These are phyloP conservation scores for Fusarium subglutinans DNA, from an alignment of 2,329 filamentous ascomycete genomes.

Conservation along the genomic window DNA sequence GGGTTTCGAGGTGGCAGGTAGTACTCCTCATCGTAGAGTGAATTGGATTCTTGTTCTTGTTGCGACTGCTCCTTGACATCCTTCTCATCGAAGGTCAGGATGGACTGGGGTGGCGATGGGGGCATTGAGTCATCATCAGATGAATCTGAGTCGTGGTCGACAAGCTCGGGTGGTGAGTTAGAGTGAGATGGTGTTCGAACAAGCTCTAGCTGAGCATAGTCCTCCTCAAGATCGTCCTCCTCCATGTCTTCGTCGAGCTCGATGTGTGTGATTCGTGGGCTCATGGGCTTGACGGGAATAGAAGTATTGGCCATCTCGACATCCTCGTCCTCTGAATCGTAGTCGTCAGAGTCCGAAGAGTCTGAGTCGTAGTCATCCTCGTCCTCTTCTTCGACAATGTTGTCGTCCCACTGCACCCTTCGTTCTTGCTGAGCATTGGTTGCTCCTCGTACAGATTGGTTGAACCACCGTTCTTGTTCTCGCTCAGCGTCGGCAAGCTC, in stretches of 20 bases:
- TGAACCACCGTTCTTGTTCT: conserved; percentile 98
- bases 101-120: conserved; percentile 69
- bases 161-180: conserved; percentile 74
- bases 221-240: conserved; percentile 68
- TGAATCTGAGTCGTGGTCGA: conserved; percentile 74
- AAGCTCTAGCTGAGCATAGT: conserved; percentile 72
- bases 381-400: conserved; percentile 77
- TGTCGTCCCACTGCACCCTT: conserved; percentile 89
- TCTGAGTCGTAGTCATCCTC: conserved; percentile 75
- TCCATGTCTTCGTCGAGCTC: conserved; percentile 57
- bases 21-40: conserved; percentile 63
- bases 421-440: conserved; percentile 65
- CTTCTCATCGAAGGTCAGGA: conserved; percentile 70
- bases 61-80: conserved; percentile 55
- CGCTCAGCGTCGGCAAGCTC: conserved; percentile 90
- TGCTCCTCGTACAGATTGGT: conserved; percentile 87
- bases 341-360: conserved; percentile 61
- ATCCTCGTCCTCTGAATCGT: conserved; percentile 66
- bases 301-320: conserved; percentile 62
- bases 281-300: conserved; percentile 55
- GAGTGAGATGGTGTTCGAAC: conserved; percentile 75
- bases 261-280: conserved; percentile 49
- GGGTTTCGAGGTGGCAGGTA: conserved; percentile 64
- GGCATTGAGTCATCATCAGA: conserved; percentile 81
- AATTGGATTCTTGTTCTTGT: conserved; percentile 50